phyloP scores from a whole-genome alignment of 169 alveolate genomes.

The Cryptosporidium parvum region DNA sequence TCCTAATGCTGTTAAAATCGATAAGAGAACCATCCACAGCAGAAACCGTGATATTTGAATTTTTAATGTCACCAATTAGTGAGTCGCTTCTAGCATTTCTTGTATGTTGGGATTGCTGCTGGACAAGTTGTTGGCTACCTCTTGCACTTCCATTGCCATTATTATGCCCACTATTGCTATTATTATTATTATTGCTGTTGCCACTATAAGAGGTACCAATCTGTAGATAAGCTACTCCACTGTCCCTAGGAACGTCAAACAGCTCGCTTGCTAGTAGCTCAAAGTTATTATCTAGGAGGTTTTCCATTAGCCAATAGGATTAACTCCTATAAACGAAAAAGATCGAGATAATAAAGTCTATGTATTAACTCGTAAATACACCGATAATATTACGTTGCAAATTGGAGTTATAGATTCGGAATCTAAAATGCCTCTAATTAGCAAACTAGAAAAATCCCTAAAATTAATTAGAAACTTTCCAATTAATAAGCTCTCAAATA shows the following conservation, averaged over 20 bases:
- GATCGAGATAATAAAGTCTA: not conserved
- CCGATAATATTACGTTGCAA: not conserved
- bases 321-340: slow-evolving; percentile 12
- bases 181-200: not conserved
- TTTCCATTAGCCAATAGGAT: slow-evolving; percentile 55
- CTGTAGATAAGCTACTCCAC: slow-evolving; percentile 31
- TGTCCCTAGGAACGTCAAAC: slow-evolving; percentile 49
- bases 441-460: slow-evolving; percentile 5
- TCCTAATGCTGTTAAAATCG: slow-evolving; percentile 12
- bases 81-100: slow-evolving; percentile 57
- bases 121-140: slow-evolving; percentile 30
- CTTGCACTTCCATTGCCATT: slow-evolving; percentile 3
- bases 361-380: slow-evolving; percentile 31
- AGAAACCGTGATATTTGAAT: not conserved
- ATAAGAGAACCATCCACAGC: not conserved
- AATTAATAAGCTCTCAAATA: slow-evolving; percentile 2
- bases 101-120: slow-evolving; percentile 18
- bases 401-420: not conserved
- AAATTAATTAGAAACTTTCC: slow-evolving; percentile 8
- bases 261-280: slow-evolving; percentile 53
- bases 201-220: slow-evolving; percentile 1
- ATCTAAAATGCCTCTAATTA: not conserved
- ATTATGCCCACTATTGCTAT: not conserved
- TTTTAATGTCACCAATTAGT: slow-evolving; percentile 23
- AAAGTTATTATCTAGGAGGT: slow-evolving; percentile 56